phyloP scores from a whole-genome alignment of 805 yeast species.

The Suhomyces faveliae region DNA sequence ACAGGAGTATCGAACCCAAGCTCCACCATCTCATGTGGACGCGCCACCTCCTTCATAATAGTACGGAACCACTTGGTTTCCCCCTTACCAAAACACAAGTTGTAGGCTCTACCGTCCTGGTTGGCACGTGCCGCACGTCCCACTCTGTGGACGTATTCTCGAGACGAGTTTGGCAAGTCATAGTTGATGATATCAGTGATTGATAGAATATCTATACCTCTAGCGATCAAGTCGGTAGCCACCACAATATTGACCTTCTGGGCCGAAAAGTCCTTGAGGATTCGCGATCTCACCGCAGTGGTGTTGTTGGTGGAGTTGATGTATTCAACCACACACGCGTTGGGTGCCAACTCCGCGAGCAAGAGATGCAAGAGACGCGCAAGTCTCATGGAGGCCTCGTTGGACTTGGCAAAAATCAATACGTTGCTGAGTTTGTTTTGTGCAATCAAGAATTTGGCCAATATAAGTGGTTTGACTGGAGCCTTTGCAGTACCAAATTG shows the following conservation, averaged over 20 bases:
- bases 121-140: slow-evolving; percentile 98
- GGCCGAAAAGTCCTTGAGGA: slow-evolving; percentile 57
- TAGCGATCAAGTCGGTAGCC: slow-evolving; percentile 91
- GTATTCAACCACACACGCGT: slow-evolving; percentile 31
- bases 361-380: slow-evolving; percentile 56
- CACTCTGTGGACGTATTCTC: slow-evolving; percentile 93
- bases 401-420: slow-evolving; percentile 69
- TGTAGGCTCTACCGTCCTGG: slow-evolving; percentile 70
- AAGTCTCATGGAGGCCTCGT: slow-evolving; percentile 83
- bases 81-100: slow-evolving; percentile 71
- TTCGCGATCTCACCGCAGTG: slow-evolving; percentile 48
- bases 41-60: slow-evolving; percentile 49
- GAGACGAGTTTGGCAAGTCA: slow-evolving; percentile 82
- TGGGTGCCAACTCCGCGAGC: slow-evolving; percentile 19
- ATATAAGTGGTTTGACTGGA: slow-evolving; percentile 69
- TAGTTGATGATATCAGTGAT: slow-evolving; percentile 81
- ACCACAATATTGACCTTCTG: slow-evolving; percentile 55
- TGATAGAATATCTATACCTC: slow-evolving; percentile 83
- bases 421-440: slow-evolving; percentile 38
- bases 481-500: slow-evolving; percentile 36
- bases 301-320: slow-evolving; percentile 60
- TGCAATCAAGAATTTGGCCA: slow-evolving; percentile 52
- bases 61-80: slow-evolving; percentile 66
- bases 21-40: slow-evolving; percentile 22
- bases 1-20: slow-evolving; percentile 22